Conservation (phyloP, 768 basidiomycete species). For the Polyporus arcularius region DNA sequence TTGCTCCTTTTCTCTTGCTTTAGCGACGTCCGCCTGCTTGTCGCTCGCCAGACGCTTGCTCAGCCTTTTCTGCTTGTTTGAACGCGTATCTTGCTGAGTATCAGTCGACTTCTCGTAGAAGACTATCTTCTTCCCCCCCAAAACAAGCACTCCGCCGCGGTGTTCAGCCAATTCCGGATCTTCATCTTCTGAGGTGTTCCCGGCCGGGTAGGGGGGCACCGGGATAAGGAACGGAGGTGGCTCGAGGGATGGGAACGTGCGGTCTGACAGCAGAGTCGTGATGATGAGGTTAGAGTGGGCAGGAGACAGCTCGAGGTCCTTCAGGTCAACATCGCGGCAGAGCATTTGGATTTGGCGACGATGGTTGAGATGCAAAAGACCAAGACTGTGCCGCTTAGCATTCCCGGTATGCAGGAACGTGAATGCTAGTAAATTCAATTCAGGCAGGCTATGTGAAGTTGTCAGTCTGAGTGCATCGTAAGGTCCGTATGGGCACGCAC, state of each 20-base stretch:
- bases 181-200: constrained; percentile 32
- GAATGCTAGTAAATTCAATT: constrained; percentile 68
- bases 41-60: constrained; percentile 52
- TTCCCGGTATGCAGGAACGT: constrained; percentile 51
- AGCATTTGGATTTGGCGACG: constrained; percentile 62
- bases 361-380: constrained; percentile 69
- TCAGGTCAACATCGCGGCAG: constrained; percentile 54
- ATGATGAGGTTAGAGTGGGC: constrained; percentile 39
- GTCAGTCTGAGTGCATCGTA: neutral
- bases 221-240: constrained; percentile 27
- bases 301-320: constrained; percentile 52
- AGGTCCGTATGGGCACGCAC: constrained; percentile 43
- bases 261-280: constrained; percentile 53
- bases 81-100: constrained; percentile 51
- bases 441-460: constrained; percentile 59
- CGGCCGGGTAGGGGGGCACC: constrained; percentile 39
- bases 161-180: constrained; percentile 31
- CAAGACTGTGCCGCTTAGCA: constrained; percentile 51
- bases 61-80: constrained; percentile 53
- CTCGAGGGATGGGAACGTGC: constrained; percentile 38
- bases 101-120: constrained; percentile 58
- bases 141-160: constrained; percentile 69
- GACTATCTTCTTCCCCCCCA: constrained; percentile 67
- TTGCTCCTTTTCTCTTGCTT: constrained; percentile 57
- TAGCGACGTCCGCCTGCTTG: constrained; percentile 41